Evolutionary conservation across 306 rosid species (phyloP).

Genomic region (Fagus crenata): DNA sequence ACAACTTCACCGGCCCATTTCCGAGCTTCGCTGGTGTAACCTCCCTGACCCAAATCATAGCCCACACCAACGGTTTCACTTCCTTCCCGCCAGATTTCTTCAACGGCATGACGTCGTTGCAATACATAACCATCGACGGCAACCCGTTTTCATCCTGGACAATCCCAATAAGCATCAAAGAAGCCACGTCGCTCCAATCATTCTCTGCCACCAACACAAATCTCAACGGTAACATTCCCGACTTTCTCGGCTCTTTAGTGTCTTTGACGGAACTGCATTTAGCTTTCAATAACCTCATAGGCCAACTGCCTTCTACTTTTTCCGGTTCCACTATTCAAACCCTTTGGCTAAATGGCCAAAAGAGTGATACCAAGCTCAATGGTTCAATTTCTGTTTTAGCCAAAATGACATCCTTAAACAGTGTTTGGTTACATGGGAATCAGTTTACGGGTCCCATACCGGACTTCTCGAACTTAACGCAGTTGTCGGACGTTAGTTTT

Average conservation of each 20-base stretch:
- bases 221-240: constrained; percentile 56
- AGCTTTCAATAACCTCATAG: constrained; percentile 53
- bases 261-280: constrained; percentile 45
- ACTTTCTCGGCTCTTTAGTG: constrained; percentile 44
- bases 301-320: constrained; percentile 59
- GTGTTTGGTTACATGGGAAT: constrained; percentile 60
- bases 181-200: constrained; percentile 30
- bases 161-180: constrained; percentile 45
- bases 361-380: constrained; percentile 48
- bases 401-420: constrained; percentile 49
- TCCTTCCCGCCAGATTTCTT: constrained; percentile 60
- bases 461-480: constrained; percentile 41
- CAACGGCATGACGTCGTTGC: constrained; percentile 36
- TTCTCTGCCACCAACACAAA: constrained; percentile 47
- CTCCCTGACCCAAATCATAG: constrained; percentile 37
- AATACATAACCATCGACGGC: constrained; percentile 39
- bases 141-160: constrained; percentile 57
- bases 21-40: constrained; percentile 50
- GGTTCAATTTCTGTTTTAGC: constrained; percentile 63
- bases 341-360: constrained; percentile 62
- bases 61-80: constrained; percentile 52
- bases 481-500: constrained; percentile 39
- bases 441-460: constrained; percentile 79
- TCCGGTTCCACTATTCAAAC: constrained; percentile 43
- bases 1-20: constrained; percentile 54